phyloP scores from a whole-genome alignment of 2,329 filamentous ascomycete genomes.

The Davidsoniella neocaledoniae region DNA sequence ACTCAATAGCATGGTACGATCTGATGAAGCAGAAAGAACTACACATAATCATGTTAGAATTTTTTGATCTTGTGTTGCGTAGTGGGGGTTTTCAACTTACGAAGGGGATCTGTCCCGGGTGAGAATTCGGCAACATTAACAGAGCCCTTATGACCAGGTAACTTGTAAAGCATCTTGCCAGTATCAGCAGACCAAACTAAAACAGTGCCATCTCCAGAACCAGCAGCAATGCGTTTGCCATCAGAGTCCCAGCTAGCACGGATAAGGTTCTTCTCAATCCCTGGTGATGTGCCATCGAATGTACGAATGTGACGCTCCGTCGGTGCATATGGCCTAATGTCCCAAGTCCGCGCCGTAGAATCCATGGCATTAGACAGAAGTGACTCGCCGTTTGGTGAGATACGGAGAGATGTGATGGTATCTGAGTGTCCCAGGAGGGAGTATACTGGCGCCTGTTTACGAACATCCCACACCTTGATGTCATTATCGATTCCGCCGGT shows the following conservation, averaged over 20 bases:
- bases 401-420: constrained; percentile 72
- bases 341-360: constrained; percentile 86
- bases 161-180: constrained; percentile 85
- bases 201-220: constrained; percentile 78
- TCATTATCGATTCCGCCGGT: constrained; percentile 92
- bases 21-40: constrained; percentile 86
- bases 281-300: constrained; percentile 78
- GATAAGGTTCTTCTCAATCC: constrained; percentile 82
- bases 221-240: constrained; percentile 74
- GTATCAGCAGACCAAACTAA: constrained; percentile 79
- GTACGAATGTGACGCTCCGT: constrained; percentile 70
- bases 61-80: not conserved
- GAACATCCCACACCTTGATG: constrained; percentile 91
- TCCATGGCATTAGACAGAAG: constrained; percentile 88
- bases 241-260: constrained; percentile 77
- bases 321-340: constrained; percentile 86
- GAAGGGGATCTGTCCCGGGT: constrained; percentile 66
- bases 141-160: constrained; percentile 86
- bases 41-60: constrained; percentile 21
- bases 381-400: constrained; percentile 87
- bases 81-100: constrained; percentile 38
- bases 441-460: constrained; percentile 79
- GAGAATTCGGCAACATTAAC: constrained; percentile 92
- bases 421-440: constrained; percentile 80
- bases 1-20: constrained; percentile 67